Evolutionary conservation across 805 yeast genomes (phyloP).

Genomic region (Starmerella riodocensis): DNA sequence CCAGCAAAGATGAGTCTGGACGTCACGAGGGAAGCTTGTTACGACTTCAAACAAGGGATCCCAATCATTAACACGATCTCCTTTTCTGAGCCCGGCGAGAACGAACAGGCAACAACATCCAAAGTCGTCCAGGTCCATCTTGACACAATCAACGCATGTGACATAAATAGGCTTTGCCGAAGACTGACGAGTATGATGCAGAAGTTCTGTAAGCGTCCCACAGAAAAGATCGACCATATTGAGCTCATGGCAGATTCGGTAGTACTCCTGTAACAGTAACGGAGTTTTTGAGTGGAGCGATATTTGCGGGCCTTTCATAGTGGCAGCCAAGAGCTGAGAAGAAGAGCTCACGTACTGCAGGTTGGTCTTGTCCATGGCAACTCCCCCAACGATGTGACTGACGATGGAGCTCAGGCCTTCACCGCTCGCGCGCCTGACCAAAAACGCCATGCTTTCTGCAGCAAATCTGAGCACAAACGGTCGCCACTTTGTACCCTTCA

Average conservation of each 20-base stretch:
- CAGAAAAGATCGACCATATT: neutral
- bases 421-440: conserved; percentile 53
- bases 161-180: conserved; percentile 24
- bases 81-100: conserved; percentile 28
- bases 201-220: conserved; percentile 20
- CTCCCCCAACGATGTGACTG: conserved; percentile 27
- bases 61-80: conserved; percentile 30
- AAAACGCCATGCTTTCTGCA: conserved; percentile 79
- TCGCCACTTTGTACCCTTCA: conserved; percentile 33
- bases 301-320: conserved; percentile 58
- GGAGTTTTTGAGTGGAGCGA: conserved; percentile 63
- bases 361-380: conserved; percentile 28
- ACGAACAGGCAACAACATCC: conserved; percentile 19
- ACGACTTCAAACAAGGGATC: conserved; percentile 9
- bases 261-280: conserved; percentile 30
- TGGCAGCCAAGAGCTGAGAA: conserved; percentile 51
- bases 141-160: conserved; percentile 2
- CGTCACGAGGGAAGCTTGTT: neutral
- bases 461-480: conserved; percentile 54
- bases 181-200: conserved; percentile 26
- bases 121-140: neutral
- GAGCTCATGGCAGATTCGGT: conserved; percentile 9
- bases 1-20: conserved; percentile 2
- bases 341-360: conserved; percentile 45
- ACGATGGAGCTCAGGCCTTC: conserved; percentile 38